These are phyloP conservation scores for Capsicum baccatum DNA, from an alignment of 257 asterid genomes.

Conservation along the genomic window DNA sequence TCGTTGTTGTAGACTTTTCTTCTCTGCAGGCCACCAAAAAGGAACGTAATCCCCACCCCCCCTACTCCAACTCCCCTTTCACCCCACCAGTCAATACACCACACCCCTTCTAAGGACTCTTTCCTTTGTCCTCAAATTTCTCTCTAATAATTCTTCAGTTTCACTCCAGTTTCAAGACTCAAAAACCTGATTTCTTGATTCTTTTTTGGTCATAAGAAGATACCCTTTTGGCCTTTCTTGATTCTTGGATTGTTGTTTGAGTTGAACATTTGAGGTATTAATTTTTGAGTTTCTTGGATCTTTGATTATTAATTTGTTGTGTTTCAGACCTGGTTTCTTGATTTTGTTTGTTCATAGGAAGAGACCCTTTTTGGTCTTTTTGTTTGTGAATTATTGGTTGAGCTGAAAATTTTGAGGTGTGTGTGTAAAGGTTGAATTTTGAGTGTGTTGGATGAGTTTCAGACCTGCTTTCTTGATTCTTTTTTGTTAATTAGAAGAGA, in stretches of 20 bases:
- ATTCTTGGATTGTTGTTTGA: background rate
- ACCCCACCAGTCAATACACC: slow-evolving; percentile 2
- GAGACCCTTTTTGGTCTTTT: too few relatives aligned
- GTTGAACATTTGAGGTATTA: slow-evolving; percentile 6
- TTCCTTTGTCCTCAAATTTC: slow-evolving; percentile 26
- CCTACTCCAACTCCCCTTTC: background rate
- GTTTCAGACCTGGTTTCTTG: background rate
- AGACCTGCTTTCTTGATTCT: slow-evolving; percentile 7
- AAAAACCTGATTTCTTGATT: slow-evolving; percentile 20
- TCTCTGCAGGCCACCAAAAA: slow-evolving; percentile 29
- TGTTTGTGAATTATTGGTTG: too few relatives aligned
- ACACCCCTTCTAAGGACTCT: background rate
- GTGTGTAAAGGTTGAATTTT: too few relatives aligned
- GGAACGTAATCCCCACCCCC: too few relatives aligned
- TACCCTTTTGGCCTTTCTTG: background rate
- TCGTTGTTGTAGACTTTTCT: slow-evolving; percentile 68
- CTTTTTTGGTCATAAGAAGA: slow-evolving; percentile 10
- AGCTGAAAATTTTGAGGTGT: too few relatives aligned
- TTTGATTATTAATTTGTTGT: background rate
- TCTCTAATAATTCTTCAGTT: background rate
- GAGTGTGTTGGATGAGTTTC: background rate
- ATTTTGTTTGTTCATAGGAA: too few relatives aligned
- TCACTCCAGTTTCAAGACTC: slow-evolving; percentile 19
- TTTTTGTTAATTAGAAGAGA: background rate
- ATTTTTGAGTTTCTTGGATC: background rate